Conservation (phyloP, 345 rosid species). For the Populus pruinosa region DNA sequence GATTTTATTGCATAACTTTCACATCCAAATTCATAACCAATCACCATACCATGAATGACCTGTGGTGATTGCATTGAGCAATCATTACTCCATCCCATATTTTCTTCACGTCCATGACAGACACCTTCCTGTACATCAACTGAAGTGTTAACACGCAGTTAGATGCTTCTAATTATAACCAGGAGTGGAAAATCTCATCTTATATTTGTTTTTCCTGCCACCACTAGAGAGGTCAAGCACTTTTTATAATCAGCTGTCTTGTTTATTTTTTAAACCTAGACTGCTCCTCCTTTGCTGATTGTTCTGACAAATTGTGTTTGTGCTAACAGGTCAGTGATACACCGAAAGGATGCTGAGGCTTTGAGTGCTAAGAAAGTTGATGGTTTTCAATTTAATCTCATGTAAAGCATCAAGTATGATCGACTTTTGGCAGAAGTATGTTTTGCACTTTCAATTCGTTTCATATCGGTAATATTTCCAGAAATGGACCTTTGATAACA, state of each 20-base stretch:
- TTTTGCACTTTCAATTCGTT: too few relatives aligned
- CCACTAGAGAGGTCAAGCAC: background rate
- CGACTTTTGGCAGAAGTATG: background rate
- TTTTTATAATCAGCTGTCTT: background rate
- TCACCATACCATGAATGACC: slow-evolving; percentile 68
- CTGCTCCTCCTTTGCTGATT: background rate
- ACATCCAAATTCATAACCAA: slow-evolving; percentile 56
- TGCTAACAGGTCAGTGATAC: background rate
- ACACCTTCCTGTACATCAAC: slow-evolving; percentile 38
- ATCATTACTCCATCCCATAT: slow-evolving; percentile 54
- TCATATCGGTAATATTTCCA: too few relatives aligned
- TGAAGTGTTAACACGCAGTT: background rate
- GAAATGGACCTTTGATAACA: background rate
- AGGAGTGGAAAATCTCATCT: background rate
- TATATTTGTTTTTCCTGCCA: background rate
- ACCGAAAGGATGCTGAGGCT: background rate
- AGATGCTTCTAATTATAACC: background rate
- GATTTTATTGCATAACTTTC: slow-evolving; percentile 60
- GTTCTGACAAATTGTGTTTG: background rate
- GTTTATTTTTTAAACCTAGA: background rate
- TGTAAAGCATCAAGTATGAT: background rate
- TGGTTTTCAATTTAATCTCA: background rate
- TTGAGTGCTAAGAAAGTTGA: background rate
- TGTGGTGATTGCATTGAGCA: slow-evolving; percentile 51
- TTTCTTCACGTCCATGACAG: slow-evolving; percentile 78